These are phyloP conservation scores for Chenopodium quinoa DNA, from an alignment of 148 eudicot genomes.

Conservation along the genomic window DNA sequence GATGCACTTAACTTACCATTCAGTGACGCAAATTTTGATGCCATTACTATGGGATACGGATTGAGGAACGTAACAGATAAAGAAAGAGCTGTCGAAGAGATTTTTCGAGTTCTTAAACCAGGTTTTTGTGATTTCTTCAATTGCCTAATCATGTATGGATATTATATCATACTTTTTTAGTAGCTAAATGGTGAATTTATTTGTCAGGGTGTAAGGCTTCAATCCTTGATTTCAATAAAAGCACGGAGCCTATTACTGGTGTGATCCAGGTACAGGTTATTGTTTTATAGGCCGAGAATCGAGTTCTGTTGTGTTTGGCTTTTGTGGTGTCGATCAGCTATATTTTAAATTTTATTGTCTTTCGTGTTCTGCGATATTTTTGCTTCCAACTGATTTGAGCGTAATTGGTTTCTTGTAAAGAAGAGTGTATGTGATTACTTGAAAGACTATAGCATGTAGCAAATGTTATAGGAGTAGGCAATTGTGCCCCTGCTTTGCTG, in stretches of 20 bases:
- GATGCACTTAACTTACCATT: slow-evolving; percentile 80
- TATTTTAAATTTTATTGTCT: neutral
- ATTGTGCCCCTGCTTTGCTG: too few species aligned
- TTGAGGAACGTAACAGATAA: slow-evolving; percentile 71
- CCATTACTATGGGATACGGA: slow-evolving; percentile 89
- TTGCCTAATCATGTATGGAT: neutral
- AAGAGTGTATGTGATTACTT: neutral
- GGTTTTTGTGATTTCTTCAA: slow-evolving; percentile 32
- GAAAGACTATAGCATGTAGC: neutral
- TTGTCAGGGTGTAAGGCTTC: slow-evolving; percentile 55
- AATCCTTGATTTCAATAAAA: slow-evolving; percentile 83
- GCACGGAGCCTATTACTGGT: slow-evolving; percentile 38
- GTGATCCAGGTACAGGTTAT: slow-evolving; percentile 54
- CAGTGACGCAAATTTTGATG: slow-evolving; percentile 62
- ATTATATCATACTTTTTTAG: neutral
- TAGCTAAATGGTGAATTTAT: neutral
- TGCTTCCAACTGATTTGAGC: neutral
- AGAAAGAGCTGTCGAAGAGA: slow-evolving; percentile 62
- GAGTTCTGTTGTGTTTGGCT: neutral
- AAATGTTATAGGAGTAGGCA: too few species aligned
- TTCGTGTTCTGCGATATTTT: neutral
- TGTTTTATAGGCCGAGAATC: neutral
- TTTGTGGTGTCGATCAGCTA: neutral
- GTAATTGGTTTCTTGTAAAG: neutral
- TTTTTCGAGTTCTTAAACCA: slow-evolving; percentile 72